These are phyloP conservation scores for Diplodia scrobiculata DNA, from an alignment of 2,329 filamentous ascomycete species.

Conservation along the genomic window DNA sequence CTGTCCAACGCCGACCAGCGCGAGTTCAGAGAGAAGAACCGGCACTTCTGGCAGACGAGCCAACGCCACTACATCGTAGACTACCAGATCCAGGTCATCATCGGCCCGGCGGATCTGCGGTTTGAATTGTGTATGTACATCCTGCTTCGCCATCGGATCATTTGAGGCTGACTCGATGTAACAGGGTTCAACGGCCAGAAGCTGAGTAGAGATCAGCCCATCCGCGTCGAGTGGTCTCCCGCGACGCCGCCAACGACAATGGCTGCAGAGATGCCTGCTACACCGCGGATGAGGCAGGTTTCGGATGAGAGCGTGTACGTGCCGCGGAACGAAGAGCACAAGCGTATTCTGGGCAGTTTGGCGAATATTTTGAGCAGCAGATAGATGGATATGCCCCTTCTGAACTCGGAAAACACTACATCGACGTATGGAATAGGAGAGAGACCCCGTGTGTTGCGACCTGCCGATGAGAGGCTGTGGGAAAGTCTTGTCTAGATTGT, in stretches of 20 bases:
- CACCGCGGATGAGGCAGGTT: neutral
- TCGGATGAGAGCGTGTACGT: neutral
- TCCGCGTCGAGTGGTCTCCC: conserved; percentile 41
- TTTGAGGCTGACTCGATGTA: neutral
- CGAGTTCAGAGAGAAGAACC: conserved; percentile 44
- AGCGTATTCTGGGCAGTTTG: neutral
- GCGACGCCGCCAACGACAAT: conserved; percentile 31
- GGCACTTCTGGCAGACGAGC: conserved; percentile 42
- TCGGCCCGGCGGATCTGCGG: conserved; percentile 45
- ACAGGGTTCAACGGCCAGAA: conserved; percentile 41
- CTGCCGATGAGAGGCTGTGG: neutral
- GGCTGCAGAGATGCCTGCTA: neutral
- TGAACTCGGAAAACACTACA: neutral
- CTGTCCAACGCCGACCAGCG: conserved; percentile 39
- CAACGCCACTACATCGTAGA: conserved; percentile 41
- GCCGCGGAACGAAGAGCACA: neutral
- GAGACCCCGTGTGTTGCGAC: neutral
- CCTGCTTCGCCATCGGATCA: neutral
- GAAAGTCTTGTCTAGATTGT: neutral
- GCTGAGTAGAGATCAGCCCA: conserved; percentile 40
- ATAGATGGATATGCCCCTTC: neutral
- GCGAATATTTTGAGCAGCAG: neutral
- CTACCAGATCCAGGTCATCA: conserved; percentile 44
- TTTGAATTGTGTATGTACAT: conserved; percentile 42
- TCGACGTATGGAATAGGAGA: neutral